Conservation (phyloP, 73 alveolate genomes). For the Paramecium biaurelia region DNA sequence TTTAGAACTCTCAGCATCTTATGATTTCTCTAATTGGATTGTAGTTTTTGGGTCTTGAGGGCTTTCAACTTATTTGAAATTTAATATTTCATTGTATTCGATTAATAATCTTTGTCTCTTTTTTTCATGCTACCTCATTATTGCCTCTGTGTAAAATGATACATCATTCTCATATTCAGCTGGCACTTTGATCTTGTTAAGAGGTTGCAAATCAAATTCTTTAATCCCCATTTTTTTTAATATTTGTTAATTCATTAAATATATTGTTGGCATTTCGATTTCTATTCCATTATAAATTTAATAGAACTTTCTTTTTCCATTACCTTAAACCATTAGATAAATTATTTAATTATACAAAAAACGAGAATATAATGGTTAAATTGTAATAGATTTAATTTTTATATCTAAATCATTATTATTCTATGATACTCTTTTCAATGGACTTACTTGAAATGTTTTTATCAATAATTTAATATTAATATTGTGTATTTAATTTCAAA, state of each 20-base stretch:
- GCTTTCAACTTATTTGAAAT: neutral
- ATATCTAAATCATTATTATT: neutral
- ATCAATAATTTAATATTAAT: neutral
- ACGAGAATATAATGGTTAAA: too few species aligned
- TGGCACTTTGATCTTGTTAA: neutral
- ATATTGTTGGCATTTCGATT: neutral
- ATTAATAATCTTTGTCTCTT: neutral
- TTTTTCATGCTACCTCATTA: neutral
- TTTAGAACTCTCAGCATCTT: neutral
- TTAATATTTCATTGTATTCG: slow-evolving; percentile 1
- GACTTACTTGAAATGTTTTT: neutral
- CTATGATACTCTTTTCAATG: neutral
- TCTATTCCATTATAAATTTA: neutral
- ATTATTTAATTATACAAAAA: too few species aligned
- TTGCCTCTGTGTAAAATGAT: neutral
- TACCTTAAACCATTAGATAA: too few species aligned
- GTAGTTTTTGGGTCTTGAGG: neutral
- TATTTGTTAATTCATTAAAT: slow-evolving; percentile 9
- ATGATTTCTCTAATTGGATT: neutral
- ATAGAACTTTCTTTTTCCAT: neutral
- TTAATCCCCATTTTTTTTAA: neutral
- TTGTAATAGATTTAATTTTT: neutral
- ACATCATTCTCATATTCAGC: slow-evolving; percentile 3
- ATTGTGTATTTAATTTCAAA: neutral
- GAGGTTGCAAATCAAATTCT: neutral